Percentiles rank a stretch among this genome's conserved stretches.
Evolutionary conservation across 441 rosid genomes (phyloP).

Genomic region (Gossypium davidsonii): DNA sequence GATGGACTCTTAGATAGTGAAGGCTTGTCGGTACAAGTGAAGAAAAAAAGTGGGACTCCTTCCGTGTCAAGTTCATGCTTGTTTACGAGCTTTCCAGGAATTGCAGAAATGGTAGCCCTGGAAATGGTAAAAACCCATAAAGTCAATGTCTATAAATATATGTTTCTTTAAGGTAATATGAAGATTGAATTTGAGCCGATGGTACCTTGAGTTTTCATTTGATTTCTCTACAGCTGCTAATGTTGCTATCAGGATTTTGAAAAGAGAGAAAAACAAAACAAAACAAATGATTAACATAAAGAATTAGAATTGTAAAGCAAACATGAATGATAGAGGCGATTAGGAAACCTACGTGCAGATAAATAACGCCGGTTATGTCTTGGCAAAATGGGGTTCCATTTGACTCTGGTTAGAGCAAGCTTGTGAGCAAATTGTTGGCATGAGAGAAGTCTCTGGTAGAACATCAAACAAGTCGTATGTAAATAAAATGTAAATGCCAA

Average conservation of each 20-base stretch:
- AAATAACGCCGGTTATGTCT: conserved; percentile 41
- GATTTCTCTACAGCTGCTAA: conserved; percentile 14
- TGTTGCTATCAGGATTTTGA: conserved; percentile 18
- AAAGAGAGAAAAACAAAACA: not conserved
- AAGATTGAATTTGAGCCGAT: not conserved
- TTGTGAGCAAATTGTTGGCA: conserved; percentile 38
- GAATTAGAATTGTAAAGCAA: not conserved
- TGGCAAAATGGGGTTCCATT: conserved; percentile 40
- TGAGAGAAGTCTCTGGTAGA: conserved; percentile 37
- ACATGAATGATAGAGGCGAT: not conserved
- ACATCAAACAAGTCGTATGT: not conserved
- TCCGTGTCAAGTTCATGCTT: conserved; percentile 25
- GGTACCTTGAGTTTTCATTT: conserved; percentile 24
- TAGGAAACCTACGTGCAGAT: conserved; percentile 28
- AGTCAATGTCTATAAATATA: not conserved
- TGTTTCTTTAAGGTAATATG: not conserved
- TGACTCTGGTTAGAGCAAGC: conserved; percentile 36
- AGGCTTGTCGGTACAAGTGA: conserved; percentile 25
- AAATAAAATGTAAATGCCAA: not conserved
- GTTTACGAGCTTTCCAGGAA: not conserved
- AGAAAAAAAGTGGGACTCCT: conserved; percentile 39
- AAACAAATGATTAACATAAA: not conserved
- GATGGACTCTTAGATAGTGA: conserved; percentile 9
- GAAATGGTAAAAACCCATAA: not conserved
- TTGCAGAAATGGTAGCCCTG: conserved; percentile 25